phyloP scores from a whole-genome alignment of 768 basidiomycete genomes.

The Mycena capillaripes region DNA sequence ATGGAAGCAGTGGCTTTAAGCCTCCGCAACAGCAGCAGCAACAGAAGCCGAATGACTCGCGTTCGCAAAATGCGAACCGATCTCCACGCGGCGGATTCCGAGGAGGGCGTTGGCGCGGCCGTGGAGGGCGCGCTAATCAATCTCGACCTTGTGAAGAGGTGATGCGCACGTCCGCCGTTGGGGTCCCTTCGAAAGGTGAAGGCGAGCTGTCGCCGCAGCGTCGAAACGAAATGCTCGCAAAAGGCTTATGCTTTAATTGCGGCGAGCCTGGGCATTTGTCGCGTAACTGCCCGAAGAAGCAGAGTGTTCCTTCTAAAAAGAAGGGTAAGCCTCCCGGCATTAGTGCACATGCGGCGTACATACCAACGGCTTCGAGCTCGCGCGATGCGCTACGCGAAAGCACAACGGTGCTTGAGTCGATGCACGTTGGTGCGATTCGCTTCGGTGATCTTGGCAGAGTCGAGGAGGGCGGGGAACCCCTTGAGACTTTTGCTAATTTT shows the following conservation, averaged over 20 bases:
- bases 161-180: not conserved
- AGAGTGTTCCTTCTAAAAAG: not conserved
- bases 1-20: too few species aligned
- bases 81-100: not conserved
- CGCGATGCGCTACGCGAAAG: not conserved
- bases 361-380: not conserved
- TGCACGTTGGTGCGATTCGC: not conserved
- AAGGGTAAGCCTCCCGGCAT: not conserved
- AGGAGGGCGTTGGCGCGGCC: not conserved
- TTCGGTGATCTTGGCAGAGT: not conserved
- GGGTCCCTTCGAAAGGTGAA: not conserved
- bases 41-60: too few species aligned
- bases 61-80: too few species aligned
- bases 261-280: not conserved
- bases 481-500: too few species aligned
- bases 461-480: constrained; percentile 1
- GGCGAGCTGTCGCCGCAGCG: not conserved
- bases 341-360: not conserved
- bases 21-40: too few species aligned
- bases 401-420: not conserved
- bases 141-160: not conserved
- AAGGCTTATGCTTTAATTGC: constrained; percentile 10
- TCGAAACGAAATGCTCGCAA: constrained; percentile 1
- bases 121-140: not conserved
- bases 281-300: not conserved